Percentiles rank a stretch among this genome's conserved stretches.
Conservation (phyloP, 2,329 filamentous ascomycete species). For the Aspergillus puulaauensis region DNA sequence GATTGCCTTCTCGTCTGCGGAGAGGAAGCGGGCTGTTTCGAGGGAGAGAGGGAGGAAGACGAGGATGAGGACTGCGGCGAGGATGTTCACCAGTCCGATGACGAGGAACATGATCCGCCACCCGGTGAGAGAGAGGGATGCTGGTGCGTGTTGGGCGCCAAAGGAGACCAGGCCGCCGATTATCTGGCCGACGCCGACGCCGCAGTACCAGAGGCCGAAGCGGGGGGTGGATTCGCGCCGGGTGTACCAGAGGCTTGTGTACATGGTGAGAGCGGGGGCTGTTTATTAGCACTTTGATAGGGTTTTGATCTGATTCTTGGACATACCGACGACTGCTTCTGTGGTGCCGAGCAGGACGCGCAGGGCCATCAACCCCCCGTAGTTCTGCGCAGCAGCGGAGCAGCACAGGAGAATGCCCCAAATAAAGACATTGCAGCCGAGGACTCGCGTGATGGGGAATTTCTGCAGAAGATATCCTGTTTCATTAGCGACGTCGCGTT, state of each 20-base stretch:
- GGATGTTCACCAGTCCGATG: conserved; percentile 25
- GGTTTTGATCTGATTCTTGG: too few relatives aligned
- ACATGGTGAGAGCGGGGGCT: conserved; percentile 27
- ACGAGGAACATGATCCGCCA: conserved; percentile 32
- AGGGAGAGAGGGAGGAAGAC: conserved; percentile 23
- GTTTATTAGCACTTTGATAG: neutral
- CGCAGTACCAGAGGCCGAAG: conserved; percentile 32
- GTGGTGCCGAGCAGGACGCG: conserved; percentile 57
- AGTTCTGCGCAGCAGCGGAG: conserved; percentile 50
- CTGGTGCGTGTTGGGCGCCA: conserved; percentile 27
- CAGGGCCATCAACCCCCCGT: conserved; percentile 55
- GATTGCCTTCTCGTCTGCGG: conserved; percentile 14
- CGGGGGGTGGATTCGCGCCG: conserved; percentile 25
- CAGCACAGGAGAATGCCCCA: conserved; percentile 52
- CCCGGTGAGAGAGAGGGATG: conserved; percentile 18
- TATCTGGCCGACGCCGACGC: conserved; percentile 28
- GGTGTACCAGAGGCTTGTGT: conserved; percentile 31
- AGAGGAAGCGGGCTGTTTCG: conserved; percentile 24
- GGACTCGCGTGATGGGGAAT: conserved; percentile 61
- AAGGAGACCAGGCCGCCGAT: conserved; percentile 31
- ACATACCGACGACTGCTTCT: conserved; percentile 41
- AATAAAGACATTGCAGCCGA: conserved; percentile 58
- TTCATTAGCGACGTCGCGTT: neutral
- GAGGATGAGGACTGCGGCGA: conserved; percentile 20
- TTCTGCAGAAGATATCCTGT: conserved; percentile 59